Evolutionary conservation across 169 alveolate species (phyloP), one percentile per base, ranked within the genome.

Genomic region (Plasmodium reichenowi): DNA sequence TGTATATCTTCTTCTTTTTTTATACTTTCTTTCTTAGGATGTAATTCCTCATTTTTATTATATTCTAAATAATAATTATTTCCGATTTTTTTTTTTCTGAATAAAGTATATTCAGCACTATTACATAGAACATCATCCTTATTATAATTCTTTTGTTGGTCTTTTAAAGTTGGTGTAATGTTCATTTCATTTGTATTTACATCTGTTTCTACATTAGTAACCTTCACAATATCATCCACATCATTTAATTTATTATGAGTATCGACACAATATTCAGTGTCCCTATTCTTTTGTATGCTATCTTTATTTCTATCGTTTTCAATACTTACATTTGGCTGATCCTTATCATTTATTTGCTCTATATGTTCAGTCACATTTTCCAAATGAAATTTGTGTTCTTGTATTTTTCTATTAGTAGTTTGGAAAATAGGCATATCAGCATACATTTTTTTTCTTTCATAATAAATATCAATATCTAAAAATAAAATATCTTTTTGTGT

Each of bases 381-480:
- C 13, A 70, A 12, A 43, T 20, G 1, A 47, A 15, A n/a, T 0
- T 5, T 6, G 0, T 38, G 47, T 5, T 45, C 59, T 20, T 2
- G 45, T 38, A 83, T 73, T 24, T 68, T 29, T 8, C 64, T 43
- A 58, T 83, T 62, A 17, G 50, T 45, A 9, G 86, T 83, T 9
- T 68, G 74, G 59, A 83, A 83, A 8, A 68, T 43, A 32, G 85
- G 74, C 0, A 45, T 22, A 12, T 29, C 24, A 2, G 91, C 68
- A 45, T 17, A 26, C 8, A 59, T 38, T 83, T 68, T 54, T 52
- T 59, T 59, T 45, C 67, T n/a, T 13, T 83, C 26, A 83, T 83
- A 83, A 43, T 68, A 68, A n/a, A 83, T 63, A 17, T 83, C 80
- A 24, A 83, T 45, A 83, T 83, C 91, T 83, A 83, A 56, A 83